A percentile compares a stretch with the other conserved stretches of the same genome.
Evolutionary conservation across 495 filamentous ascomycete genomes (phyloP).

Genomic region (Hypoxylon cercidicola): DNA sequence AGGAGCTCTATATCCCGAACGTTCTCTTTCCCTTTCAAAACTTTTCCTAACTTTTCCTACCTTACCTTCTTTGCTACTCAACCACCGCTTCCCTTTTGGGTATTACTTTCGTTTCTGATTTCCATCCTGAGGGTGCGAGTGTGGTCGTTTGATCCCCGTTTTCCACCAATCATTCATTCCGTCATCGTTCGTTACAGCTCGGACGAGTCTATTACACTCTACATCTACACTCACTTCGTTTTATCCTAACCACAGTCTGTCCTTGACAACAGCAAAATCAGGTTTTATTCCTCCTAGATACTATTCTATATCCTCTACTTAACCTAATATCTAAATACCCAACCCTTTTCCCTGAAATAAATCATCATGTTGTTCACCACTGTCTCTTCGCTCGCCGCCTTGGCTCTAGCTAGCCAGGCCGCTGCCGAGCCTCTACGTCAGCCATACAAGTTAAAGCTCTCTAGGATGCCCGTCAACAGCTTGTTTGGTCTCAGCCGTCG

Average conservation of each 20-base stretch:
- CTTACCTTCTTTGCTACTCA: slow-evolving; percentile 10
- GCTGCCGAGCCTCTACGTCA: slow-evolving; percentile 50
- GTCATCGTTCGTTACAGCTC: slow-evolving; percentile 26
- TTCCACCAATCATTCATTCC: slow-evolving; percentile 6
- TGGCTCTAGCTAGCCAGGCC: slow-evolving; percentile 52
- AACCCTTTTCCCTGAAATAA: not conserved
- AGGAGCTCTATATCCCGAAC: slow-evolving; percentile 25
- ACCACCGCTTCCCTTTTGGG: slow-evolving; percentile 34
- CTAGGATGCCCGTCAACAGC: slow-evolving; percentile 52
- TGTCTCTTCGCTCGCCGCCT: slow-evolving; percentile 51
- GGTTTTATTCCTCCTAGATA: not conserved
- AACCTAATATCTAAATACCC: slow-evolving; percentile 12
- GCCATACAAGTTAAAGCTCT: slow-evolving; percentile 53
- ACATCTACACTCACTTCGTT: slow-evolving; percentile 9
- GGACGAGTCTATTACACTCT: slow-evolving; percentile 24
- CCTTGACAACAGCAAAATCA: slow-evolving; percentile 19
- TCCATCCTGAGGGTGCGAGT: slow-evolving; percentile 13
- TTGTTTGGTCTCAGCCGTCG: slow-evolving; percentile 56
- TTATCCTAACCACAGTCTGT: slow-evolving; percentile 31
- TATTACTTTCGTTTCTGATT: slow-evolving; percentile 30
- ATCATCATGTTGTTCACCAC: slow-evolving; percentile 53
- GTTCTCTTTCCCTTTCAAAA: slow-evolving; percentile 8
- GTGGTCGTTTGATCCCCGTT: slow-evolving; percentile 25
- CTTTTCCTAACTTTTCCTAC: no score
- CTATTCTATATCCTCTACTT: slow-evolving; percentile 5